Evolutionary conservation across 371 early-diverging fungal genomes (phyloP).

Genomic region (Mucor irregularis): DNA sequence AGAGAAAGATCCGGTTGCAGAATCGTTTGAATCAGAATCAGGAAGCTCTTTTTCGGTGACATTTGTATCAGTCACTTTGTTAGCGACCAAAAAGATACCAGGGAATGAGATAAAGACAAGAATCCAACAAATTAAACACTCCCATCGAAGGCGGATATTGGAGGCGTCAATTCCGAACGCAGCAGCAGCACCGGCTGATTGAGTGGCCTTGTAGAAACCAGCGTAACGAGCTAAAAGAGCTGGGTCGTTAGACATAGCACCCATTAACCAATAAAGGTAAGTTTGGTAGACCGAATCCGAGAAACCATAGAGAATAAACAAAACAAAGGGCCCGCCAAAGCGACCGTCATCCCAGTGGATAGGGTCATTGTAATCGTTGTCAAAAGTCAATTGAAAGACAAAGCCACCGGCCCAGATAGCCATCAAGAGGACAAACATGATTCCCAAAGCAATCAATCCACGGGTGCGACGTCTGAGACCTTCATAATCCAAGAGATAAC

Average conservation of each 20-base stretch:
- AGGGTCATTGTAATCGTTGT: constrained; percentile 24
- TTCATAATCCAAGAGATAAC: constrained; percentile 55
- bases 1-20: too few relatives aligned
- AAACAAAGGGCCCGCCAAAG: constrained; percentile 60
- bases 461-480: constrained; percentile 49
- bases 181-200: constrained; percentile 51
- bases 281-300: constrained; percentile 72
- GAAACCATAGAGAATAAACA: constrained; percentile 69
- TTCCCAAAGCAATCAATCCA: constrained; percentile 51
- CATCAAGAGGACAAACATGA: constrained; percentile 50
- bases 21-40: not conserved
- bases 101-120: constrained; percentile 40
- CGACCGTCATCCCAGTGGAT: constrained; percentile 26
- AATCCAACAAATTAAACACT: constrained; percentile 38
- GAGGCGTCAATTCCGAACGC: constrained; percentile 44
- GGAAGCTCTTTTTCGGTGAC: not conserved
- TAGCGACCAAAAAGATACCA: constrained; percentile 30
- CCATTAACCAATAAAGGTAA: constrained; percentile 79
- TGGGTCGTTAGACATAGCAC: constrained; percentile 73
- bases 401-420: constrained; percentile 67
- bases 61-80: constrained; percentile 30
- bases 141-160: constrained; percentile 32
- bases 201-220: constrained; percentile 73
- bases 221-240: constrained; percentile 68
- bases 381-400: constrained; percentile 56